Percentiles rank a stretch among this genome's conserved stretches.
Evolutionary conservation across 2,329 filamentous ascomycete genomes (phyloP).

Genomic region (Cytospora mali): DNA sequence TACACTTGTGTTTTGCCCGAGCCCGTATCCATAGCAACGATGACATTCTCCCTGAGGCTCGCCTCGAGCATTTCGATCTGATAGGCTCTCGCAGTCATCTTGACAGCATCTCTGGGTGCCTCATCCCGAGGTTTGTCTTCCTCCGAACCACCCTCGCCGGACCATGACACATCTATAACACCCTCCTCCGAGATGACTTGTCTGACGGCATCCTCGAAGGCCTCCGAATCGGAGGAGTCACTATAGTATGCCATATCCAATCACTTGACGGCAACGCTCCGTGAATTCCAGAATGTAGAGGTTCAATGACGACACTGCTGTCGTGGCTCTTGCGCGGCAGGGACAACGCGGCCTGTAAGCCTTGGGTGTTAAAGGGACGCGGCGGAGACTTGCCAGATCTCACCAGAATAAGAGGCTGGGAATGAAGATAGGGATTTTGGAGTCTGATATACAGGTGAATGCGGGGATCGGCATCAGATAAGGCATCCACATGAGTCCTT

Average conservation of each 20-base stretch:
- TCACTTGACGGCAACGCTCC: neutral
- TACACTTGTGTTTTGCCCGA: slow-evolving; percentile 80
- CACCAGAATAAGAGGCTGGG: neutral
- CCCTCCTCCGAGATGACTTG: slow-evolving; percentile 75
- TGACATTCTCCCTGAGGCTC: slow-evolving; percentile 69
- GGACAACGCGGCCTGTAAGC: neutral
- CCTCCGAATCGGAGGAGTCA: slow-evolving; percentile 17
- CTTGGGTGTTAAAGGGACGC: neutral
- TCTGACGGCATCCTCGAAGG: slow-evolving; percentile 67
- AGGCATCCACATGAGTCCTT: neutral
- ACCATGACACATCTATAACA: slow-evolving; percentile 15
- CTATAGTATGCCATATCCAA: slow-evolving; percentile 24
- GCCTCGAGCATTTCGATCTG: slow-evolving; percentile 76
- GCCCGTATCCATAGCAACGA: slow-evolving; percentile 79
- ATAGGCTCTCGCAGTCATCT: slow-evolving; percentile 60
- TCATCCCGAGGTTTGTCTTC: neutral
- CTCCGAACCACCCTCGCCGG: neutral
- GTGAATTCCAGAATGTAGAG: neutral
- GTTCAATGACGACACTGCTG: neutral
- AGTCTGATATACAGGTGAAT: neutral
- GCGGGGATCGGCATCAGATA: neutral
- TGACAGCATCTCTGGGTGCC: slow-evolving; percentile 11
- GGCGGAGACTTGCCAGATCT: neutral
- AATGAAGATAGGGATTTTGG: too few species aligned
- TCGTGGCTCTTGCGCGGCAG: neutral